These are phyloP conservation scores for Rhodosporidiobolus sp. DNA, from an alignment of 768 basidiomycete species.

Conservation along the genomic window DNA sequence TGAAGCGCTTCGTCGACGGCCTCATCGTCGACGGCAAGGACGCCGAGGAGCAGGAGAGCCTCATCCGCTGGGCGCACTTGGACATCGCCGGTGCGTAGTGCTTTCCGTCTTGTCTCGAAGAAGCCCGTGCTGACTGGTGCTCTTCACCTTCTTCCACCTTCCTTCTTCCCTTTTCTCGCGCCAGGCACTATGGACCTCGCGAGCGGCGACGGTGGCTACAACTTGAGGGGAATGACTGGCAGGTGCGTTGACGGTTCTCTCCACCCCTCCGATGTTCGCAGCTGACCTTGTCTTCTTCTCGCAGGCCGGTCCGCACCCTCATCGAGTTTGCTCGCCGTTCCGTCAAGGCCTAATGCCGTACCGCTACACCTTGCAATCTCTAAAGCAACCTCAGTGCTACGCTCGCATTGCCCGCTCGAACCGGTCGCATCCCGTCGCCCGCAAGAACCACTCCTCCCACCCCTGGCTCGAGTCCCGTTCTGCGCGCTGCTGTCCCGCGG, in stretches of 20 bases:
- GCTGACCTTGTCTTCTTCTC: too few species aligned
- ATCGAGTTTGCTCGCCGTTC: slow-evolving; percentile 26
- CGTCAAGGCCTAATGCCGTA: slow-evolving; percentile 50
- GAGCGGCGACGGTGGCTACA: slow-evolving; percentile 29
- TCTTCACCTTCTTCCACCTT: slow-evolving; percentile 1
- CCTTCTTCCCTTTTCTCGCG: background rate
- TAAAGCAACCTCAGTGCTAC: slow-evolving; percentile 55
- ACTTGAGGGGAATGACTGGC: slow-evolving; percentile 31
- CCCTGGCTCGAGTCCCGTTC: background rate
- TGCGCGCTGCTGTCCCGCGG: background rate
- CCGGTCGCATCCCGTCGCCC: slow-evolving; percentile 19
- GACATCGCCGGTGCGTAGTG: slow-evolving; percentile 60
- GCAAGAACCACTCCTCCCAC: slow-evolving; percentile 32
- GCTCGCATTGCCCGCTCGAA: slow-evolving; percentile 22
- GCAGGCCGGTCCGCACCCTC: slow-evolving; percentile 6
- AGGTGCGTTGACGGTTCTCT: slow-evolving; percentile 3
- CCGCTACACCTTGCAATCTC: background rate
- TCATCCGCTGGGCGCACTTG: slow-evolving; percentile 77
- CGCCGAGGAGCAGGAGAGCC: slow-evolving; percentile 56
- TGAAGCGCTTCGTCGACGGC: slow-evolving; percentile 55
- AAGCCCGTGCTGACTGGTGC: background rate
- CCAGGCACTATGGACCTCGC: slow-evolving; percentile 30
- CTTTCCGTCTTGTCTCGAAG: background rate
- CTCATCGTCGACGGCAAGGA: slow-evolving; percentile 61
- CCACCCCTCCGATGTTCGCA: too few species aligned